phyloP scores from a whole-genome alignment of 2,329 filamentous ascomycete genomes.

The Aspergillus costaricaensis region DNA sequence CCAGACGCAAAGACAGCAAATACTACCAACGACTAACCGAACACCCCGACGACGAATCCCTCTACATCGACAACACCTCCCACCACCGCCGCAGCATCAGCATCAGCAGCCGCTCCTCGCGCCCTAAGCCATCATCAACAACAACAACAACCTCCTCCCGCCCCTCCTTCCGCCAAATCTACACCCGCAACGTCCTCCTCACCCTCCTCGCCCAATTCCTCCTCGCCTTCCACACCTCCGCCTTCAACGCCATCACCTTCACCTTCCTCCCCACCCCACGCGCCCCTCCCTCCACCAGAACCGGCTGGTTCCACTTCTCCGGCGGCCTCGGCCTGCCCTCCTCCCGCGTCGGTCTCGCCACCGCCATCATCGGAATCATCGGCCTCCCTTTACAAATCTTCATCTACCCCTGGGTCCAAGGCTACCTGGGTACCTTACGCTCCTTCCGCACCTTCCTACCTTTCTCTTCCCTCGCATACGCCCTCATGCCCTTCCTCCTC shows the following conservation, averaged over 20 bases:
- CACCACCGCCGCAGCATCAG: conserved; percentile 19
- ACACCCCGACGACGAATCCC: conserved; percentile 30
- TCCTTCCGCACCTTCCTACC: conserved; percentile 70
- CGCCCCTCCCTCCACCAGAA: conserved; percentile 24
- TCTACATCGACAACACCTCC: conserved; percentile 34
- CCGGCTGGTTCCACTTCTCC: conserved; percentile 58
- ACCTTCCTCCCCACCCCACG: conserved; percentile 74
- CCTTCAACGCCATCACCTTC: conserved; percentile 75
- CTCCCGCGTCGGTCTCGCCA: conserved; percentile 71
- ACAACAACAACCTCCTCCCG: conserved; percentile 16
- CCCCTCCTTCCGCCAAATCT: conserved; percentile 53
- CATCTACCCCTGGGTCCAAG: conserved; percentile 69
- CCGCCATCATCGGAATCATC: conserved; percentile 73
- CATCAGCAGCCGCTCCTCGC: conserved; percentile 16
- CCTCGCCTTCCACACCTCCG: conserved; percentile 72
- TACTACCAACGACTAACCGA: conserved; percentile 40
- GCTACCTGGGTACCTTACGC: conserved; percentile 65
- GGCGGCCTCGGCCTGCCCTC: conserved; percentile 76
- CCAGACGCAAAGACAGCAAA: conserved; percentile 6
- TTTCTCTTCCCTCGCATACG: conserved; percentile 71
- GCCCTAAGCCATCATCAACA: conserved; percentile 39
- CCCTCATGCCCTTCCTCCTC: conserved; percentile 69
- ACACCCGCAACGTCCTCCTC: conserved; percentile 57
- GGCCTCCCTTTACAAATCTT: conserved; percentile 74
- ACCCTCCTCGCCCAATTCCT: conserved; percentile 66